Conservation (phyloP, 2,329 filamentous ascomycete genomes). For the Colletotrichum plurivorum region DNA sequence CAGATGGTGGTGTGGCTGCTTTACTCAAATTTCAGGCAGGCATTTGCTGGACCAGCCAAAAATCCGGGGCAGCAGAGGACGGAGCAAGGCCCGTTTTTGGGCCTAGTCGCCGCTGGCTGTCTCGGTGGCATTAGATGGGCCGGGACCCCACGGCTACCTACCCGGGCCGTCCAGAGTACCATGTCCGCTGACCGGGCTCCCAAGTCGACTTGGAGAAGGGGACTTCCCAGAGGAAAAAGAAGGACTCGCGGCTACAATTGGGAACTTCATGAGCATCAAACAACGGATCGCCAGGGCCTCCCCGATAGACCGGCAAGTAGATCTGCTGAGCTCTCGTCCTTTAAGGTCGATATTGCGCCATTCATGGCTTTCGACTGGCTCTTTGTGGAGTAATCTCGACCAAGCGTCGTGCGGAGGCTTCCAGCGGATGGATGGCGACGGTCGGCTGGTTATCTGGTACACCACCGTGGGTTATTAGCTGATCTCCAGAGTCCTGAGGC, state of each 20-base stretch:
- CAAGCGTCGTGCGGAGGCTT: conserved; percentile 25
- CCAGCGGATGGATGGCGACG: conserved; percentile 24
- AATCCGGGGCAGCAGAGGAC: conserved; percentile 41
- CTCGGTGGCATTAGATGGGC: conserved; percentile 33
- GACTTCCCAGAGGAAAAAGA: conserved; percentile 23
- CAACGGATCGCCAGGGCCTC: conserved; percentile 27
- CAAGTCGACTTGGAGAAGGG: conserved; percentile 37
- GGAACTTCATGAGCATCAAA: conserved; percentile 41
- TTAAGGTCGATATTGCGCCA: conserved; percentile 37
- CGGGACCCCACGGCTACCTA: conserved; percentile 40
- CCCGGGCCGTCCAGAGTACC: conserved; percentile 39
- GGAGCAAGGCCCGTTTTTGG: conserved; percentile 38
- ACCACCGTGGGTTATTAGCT: conserved; percentile 16
- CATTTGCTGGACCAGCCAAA: conserved; percentile 30
- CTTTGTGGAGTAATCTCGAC: conserved; percentile 12
- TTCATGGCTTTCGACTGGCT: conserved; percentile 32
- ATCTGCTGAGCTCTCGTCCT: conserved; percentile 35
- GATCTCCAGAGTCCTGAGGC: conserved; percentile 2
- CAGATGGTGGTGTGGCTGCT: conserved; percentile 24
- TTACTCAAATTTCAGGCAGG: conserved; percentile 37
- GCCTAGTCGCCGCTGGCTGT: conserved; percentile 38
- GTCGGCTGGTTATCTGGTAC: conserved; percentile 24
- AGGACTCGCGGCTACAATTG: conserved; percentile 33
- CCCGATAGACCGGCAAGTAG: conserved; percentile 25
- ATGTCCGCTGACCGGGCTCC: conserved; percentile 30